Evolutionary conservation across 2,329 filamentous ascomycete genomes (phyloP).

Genomic region (Paecilomyces fulvus): DNA sequence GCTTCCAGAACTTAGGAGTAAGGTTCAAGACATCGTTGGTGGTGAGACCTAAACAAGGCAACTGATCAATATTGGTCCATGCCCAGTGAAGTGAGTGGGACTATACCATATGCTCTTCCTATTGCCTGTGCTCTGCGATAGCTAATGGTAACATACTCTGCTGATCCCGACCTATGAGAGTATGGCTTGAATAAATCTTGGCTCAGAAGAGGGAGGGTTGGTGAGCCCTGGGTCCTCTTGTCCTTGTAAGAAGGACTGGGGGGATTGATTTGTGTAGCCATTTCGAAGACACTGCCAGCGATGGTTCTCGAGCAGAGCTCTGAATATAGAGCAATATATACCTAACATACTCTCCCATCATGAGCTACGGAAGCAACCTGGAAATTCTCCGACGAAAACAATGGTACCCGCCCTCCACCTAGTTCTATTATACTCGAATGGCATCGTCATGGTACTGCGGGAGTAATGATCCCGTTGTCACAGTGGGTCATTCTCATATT

Average conservation of each 20-base stretch:
- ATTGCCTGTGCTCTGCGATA: background rate
- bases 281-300: background rate
- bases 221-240: background rate
- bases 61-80: background rate
- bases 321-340: background rate
- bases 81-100: background rate
- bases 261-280: background rate
- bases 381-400: background rate
- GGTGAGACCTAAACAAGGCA: background rate
- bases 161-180: background rate
- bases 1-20: constrained; percentile 6
- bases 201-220: background rate
- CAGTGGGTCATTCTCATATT: background rate
- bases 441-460: background rate
- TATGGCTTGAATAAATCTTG: background rate
- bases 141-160: background rate
- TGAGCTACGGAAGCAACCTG: background rate
- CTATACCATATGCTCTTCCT: background rate
- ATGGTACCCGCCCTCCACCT: background rate
- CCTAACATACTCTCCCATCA: background rate
- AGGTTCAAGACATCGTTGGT: constrained; percentile 3
- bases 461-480: background rate
- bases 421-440: background rate
- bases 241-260: background rate
- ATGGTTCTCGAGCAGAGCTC: background rate